Base-by-base conservation (phyloP, 1,284 basidiomycete species). In the Cutaneotrichosporon curvatum region DNA sequence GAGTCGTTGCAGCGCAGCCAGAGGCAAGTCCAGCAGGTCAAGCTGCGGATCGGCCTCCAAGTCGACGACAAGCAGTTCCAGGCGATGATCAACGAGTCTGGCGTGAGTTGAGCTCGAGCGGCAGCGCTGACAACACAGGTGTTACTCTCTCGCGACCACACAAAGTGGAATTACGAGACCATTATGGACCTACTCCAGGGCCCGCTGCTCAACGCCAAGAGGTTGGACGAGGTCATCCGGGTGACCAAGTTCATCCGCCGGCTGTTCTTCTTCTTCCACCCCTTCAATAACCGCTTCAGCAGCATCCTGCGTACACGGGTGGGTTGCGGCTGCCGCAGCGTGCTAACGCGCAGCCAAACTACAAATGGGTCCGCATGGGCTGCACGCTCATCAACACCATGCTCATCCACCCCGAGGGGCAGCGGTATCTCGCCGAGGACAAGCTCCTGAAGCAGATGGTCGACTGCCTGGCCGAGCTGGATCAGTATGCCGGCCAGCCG, bases 151-250 rank as follows among this genome's bases (percentile, higher is more conserved):
- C 90, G 89, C 63, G 94, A 98, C 58, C 82, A 89, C 59, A 81
- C 79, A 4, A 91, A 87, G 60, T 99, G 95, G 95, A 89, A 87
- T 60, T 86, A 85, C 61, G 90, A 95, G 4, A 79, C 81, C 18
- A 75, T 98, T 45, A 81, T 85, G 60, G 91, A 95, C 40, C 76
- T 98, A 14, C 79, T 97, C 18, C 90, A 97, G 58, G 94, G 95
- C 0, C 89, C 92, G 1, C 73, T 98, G 40, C 76, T 91, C 39
- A 94, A 92, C 61, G 82, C 89, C 1, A 88, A 87, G 61, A 77
- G 95, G n/a, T 78, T 98, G 63, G 95, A 99, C 61, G 95, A 99
- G 70, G 89, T 88, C 2, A 87, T 94, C 65, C 86, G 84, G 63
- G 87, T 84, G 11, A 84, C 87, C 15, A 84, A 89, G 61, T 91